phyloP scores from a whole-genome alignment of 768 basidiomycete genomes.

The Podaxis sp. region DNA sequence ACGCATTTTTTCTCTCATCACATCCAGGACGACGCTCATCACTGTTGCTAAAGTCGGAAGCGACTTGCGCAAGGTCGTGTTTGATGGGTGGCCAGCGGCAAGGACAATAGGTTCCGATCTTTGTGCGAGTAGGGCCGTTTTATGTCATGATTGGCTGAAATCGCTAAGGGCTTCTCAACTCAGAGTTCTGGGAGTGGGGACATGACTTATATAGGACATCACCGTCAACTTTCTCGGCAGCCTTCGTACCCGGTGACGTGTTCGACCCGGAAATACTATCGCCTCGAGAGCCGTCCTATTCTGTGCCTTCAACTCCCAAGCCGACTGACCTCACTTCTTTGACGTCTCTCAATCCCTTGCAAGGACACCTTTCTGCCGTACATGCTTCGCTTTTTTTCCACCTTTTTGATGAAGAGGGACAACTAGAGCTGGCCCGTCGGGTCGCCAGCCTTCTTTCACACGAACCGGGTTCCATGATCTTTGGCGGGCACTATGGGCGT shows the following conservation, averaged over 20 bases:
- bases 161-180: neutral
- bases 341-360: constrained; percentile 16
- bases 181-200: constrained; percentile 62
- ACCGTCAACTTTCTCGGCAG: constrained; percentile 49
- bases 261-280: constrained; percentile 46
- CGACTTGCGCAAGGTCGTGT: constrained; percentile 36
- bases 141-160: neutral
- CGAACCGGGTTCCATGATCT: constrained; percentile 31
- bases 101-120: constrained; percentile 39
- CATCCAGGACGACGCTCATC: neutral
- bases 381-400: constrained; percentile 36
- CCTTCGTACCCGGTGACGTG: constrained; percentile 55
- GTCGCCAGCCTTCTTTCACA: constrained; percentile 32
- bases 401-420: constrained; percentile 31
- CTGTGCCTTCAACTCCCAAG: neutral
- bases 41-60: constrained; percentile 34
- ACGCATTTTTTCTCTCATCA: constrained; percentile 10
- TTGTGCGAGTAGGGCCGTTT: constrained; percentile 18
- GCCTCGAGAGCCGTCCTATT: constrained; percentile 25
- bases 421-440: constrained; percentile 29
- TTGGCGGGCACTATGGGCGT: constrained; percentile 36
- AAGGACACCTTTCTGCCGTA: constrained; percentile 47
- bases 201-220: constrained; percentile 59
- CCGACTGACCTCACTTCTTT: neutral
- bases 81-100: constrained; percentile 38